A percentile compares a stretch with the other conserved stretches of the same genome.
phyloP scores from a whole-genome alignment of 139 green algal species.

The Coelastrella sp. region DNA sequence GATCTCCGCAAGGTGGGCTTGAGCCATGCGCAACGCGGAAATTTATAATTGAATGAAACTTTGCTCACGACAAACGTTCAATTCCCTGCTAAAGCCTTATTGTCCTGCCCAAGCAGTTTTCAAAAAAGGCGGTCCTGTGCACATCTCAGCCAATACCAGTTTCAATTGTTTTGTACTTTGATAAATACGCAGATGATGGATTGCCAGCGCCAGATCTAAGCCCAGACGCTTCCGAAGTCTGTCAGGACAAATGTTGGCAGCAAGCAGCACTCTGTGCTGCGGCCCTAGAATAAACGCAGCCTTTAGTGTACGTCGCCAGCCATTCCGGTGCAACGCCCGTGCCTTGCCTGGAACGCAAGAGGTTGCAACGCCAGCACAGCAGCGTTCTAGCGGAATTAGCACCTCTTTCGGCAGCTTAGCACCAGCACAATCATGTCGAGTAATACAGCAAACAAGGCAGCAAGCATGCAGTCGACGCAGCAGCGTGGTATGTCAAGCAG shows the following conservation, averaged over 20 bases:
- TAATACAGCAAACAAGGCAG: not conserved
- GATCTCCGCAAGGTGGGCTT: too few species aligned
- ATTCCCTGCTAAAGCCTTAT: not conserved
- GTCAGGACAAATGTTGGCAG: not conserved
- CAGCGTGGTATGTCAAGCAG: constrained; percentile 20
- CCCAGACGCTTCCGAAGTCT: not conserved
- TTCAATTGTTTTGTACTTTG: not conserved
- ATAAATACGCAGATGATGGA: not conserved
- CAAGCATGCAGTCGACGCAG: not conserved
- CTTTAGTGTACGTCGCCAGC: not conserved
- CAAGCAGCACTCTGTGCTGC: not conserved
- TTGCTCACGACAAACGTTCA: too few species aligned
- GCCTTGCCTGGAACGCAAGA: not conserved
- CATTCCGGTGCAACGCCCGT: not conserved
- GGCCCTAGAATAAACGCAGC: not conserved
- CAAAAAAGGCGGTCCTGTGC: not conserved
- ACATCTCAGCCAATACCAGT: not conserved
- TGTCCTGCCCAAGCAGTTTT: not conserved
- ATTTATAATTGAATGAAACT: too few species aligned
- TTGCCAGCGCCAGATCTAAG: not conserved
- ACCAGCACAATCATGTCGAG: not conserved
- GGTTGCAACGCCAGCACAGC: not conserved
- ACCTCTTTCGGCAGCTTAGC: not conserved
- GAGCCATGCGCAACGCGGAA: too few species aligned
- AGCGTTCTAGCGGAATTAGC: not conserved